Percentiles rank a stretch among this genome's conserved stretches.
phyloP scores from a whole-genome alignment of 257 asterid genomes.

The Solanum pennellii region DNA sequence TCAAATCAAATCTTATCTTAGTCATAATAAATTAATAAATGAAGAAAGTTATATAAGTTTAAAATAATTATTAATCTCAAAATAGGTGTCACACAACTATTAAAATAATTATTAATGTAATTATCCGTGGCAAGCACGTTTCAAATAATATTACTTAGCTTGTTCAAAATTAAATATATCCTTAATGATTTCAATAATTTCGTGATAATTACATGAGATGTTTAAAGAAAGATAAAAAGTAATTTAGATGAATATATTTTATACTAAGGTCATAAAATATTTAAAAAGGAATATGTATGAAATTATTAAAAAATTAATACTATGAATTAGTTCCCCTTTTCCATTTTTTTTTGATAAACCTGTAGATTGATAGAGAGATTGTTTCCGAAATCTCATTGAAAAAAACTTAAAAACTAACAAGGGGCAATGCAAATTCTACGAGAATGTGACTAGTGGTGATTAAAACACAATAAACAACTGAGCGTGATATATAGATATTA shows the following conservation, averaged over 20 bases:
- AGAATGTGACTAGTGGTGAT: no score
- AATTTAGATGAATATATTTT: not conserved
- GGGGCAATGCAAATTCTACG: no score
- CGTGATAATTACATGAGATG: not conserved
- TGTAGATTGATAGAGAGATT: no score
- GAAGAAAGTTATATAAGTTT: not conserved
- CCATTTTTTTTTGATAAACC: no score
- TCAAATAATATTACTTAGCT: no score
- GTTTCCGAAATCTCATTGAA: accelerated
- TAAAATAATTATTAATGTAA: not conserved
- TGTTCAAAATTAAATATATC: not conserved
- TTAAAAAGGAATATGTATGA: no score
- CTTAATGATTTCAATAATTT: not conserved
- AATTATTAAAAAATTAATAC: no score
- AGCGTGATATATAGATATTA: no score
- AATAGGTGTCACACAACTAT: not conserved
- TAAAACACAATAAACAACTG: no score
- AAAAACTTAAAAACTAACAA: no score
- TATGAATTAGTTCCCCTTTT: no score
- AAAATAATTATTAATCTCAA: not conserved
- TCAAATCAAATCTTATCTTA: not conserved
- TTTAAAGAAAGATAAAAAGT: not conserved
- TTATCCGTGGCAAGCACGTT: not conserved
- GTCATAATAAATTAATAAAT: not conserved
- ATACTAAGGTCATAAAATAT: no score